These are phyloP conservation scores for Tripterygium wilfordii DNA, from an alignment of 177 flowering plant species.

Conservation along the genomic window DNA sequence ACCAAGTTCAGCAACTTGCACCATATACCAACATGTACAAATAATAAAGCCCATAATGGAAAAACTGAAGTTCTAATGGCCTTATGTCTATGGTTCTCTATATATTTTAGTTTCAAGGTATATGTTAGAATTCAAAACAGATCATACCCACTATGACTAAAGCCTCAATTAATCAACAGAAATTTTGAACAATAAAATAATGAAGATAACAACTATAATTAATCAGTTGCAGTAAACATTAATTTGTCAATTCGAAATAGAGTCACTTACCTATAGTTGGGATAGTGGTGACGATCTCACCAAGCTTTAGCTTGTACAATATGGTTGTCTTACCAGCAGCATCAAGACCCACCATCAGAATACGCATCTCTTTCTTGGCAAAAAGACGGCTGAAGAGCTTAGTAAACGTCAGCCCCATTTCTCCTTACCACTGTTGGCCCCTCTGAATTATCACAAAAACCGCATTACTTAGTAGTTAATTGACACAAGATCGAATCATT, in stretches of 20 bases:
- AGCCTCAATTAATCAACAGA: too few species aligned
- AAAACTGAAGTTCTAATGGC: too few species aligned
- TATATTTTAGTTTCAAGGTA: background rate
- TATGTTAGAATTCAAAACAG: too few species aligned
- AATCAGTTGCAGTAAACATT: too few species aligned
- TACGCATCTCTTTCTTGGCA: conserved; percentile 61
- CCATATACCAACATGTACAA: too few species aligned
- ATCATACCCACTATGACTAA: too few species aligned
- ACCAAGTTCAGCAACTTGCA: too few species aligned
- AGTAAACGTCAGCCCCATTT: conserved; percentile 54
- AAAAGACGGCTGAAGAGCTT: conserved; percentile 61
- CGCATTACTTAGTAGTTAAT: background rate
- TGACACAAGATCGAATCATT: background rate
- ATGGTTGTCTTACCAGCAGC: conserved; percentile 71
- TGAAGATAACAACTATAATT: background rate
- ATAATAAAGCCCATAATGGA: too few species aligned
- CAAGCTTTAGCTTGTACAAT: conserved; percentile 62
- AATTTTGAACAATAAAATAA: background rate
- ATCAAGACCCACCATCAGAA: conserved; percentile 66
- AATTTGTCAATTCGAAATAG: background rate
- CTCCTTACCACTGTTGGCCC: conserved; percentile 10
- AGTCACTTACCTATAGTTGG: conserved; percentile 49
- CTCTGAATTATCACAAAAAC: background rate
- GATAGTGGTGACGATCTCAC: conserved; percentile 60
- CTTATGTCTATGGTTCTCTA: too few species aligned